Evolutionary conservation across 306 rosid genomes (phyloP).

Genomic region (Arachis hypogaea): DNA sequence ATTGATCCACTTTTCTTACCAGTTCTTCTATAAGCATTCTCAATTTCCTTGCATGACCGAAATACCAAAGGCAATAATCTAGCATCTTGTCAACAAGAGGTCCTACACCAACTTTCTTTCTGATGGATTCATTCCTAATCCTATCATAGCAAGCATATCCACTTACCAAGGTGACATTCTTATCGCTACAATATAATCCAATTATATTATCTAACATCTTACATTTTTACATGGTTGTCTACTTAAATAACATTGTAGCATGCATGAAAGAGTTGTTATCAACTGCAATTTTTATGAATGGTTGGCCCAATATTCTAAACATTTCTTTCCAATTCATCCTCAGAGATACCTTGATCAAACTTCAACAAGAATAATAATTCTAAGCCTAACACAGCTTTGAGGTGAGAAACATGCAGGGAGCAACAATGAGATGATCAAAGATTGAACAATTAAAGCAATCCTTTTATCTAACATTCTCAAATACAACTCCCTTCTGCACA

Average conservation of each 20-base stretch:
- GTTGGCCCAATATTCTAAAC: background rate
- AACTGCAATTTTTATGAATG: background rate
- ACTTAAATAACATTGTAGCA: background rate
- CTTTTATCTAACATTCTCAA: background rate
- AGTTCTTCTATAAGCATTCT: background rate
- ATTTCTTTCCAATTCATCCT: background rate
- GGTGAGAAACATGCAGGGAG: background rate
- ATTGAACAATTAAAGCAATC: background rate
- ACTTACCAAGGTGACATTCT: background rate
- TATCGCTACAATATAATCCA: background rate
- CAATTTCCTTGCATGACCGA: background rate
- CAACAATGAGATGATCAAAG: background rate
- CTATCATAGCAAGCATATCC: background rate
- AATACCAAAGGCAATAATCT: background rate
- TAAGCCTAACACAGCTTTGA: background rate
- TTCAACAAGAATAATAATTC: background rate
- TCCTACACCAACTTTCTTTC: background rate
- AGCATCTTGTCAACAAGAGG: background rate
- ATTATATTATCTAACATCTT: conserved; percentile 7
- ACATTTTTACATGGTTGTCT: conserved; percentile 6
- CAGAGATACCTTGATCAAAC: background rate
- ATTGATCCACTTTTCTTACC: background rate
- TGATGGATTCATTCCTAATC: background rate
- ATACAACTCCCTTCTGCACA: background rate
- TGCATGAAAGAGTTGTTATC: background rate